phyloP scores from a whole-genome alignment of 352 stramenopile species.

The Globisporangium parvum region DNA sequence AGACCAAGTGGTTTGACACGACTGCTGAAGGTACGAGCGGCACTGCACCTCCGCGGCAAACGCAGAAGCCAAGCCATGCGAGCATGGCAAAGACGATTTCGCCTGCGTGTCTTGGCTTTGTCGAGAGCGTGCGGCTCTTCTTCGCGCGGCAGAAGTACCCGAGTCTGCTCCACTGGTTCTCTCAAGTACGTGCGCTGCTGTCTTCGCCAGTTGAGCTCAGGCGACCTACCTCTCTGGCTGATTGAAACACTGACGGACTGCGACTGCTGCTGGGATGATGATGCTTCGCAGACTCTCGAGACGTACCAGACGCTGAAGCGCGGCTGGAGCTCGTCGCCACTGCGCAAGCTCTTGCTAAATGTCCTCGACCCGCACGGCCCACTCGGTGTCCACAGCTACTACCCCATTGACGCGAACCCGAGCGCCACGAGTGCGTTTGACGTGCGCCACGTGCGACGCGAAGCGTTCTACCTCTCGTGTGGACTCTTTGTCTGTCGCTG shows the following conservation, averaged over 20 bases:
- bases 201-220: neutral
- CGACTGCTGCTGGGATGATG: conserved; percentile 3
- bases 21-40: neutral
- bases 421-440: conserved; percentile 19
- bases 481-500: conserved; percentile 61
- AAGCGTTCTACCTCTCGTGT: conserved; percentile 77
- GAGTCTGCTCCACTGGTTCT: conserved; percentile 78
- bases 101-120: conserved; percentile 38
- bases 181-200: conserved; percentile 36
- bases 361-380: conserved; percentile 72
- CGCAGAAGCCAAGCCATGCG: conserved; percentile 3
- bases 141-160: conserved; percentile 82
- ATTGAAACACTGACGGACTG: neutral
- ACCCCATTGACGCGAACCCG: conserved; percentile 40
- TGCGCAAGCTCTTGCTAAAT: conserved; percentile 71
- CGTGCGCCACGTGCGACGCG: conserved; percentile 45
- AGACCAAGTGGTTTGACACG: conserved; percentile 7
- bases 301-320: conserved; percentile 71
- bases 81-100: conserved; percentile 22
- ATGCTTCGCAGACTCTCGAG: conserved; percentile 45
- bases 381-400: conserved; percentile 79
- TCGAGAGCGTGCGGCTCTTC: conserved; percentile 72
- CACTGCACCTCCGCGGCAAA: conserved; percentile 5
- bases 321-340: conserved; percentile 49
- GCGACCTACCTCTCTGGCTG: neutral